phyloP scores from a whole-genome alignment of 495 filamentous ascomycete species.

The Pseudoneurospora amorphoporcata region DNA sequence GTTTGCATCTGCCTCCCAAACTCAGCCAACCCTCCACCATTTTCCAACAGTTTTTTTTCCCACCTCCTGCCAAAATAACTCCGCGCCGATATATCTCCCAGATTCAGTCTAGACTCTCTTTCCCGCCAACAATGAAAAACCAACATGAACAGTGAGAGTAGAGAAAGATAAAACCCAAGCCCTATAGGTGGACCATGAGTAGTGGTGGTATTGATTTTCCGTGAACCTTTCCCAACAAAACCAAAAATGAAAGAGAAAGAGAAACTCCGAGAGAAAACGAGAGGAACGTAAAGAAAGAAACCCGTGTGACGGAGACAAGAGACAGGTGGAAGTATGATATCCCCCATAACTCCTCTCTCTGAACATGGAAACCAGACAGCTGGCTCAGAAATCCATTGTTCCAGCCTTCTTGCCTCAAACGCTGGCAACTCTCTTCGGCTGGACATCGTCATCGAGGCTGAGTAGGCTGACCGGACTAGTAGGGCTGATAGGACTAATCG shows the following conservation, averaged over 20 bases:
- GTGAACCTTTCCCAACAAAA: background rate
- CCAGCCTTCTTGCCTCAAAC: background rate
- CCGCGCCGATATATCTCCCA: background rate
- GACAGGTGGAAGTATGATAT: too few species aligned
- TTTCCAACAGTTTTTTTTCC: background rate
- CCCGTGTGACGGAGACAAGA: too few species aligned
- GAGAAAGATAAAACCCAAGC: background rate
- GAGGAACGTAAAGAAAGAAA: background rate
- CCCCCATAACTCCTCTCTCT: too few species aligned
- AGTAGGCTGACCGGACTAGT: constrained; percentile 9
- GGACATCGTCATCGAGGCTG: background rate
- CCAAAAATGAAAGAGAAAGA: background rate
- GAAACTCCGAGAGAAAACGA: too few species aligned
- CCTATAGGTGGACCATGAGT: background rate
- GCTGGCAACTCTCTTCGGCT: background rate
- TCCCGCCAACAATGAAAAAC: background rate
- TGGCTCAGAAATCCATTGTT: background rate
- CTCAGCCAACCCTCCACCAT: background rate
- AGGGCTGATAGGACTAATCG: constrained; percentile 1
- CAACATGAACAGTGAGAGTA: background rate
- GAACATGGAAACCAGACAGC: too few species aligned
- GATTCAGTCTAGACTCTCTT: background rate
- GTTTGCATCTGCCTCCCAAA: background rate
- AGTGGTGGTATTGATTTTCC: background rate
- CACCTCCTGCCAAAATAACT: background rate